Evolutionary conservation across 345 rosid genomes (phyloP), one percentile per base, ranked within the genome.

Genomic region (Rhizophora mangle): DNA sequence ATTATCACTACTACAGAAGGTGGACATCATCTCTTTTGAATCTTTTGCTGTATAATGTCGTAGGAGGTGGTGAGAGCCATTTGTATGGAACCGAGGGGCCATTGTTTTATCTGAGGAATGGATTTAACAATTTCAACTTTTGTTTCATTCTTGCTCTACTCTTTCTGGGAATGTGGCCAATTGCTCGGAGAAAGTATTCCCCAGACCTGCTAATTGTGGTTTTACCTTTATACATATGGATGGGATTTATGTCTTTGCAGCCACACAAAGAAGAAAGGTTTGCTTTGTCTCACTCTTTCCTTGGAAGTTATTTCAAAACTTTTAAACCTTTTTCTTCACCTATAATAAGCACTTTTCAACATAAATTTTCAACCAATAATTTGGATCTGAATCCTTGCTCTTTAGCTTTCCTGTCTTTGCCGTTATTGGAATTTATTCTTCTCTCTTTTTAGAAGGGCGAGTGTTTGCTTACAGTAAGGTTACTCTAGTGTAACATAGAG

Each of bases 251-350:
- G 99, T 90, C 97, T 67, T 83, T 86, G 85, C 98, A 90, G 81
- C 92, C 96, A 49, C 99, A 95, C 86, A 90, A 95, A 83, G 98
- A 95, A 86, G 97, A 95, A 85, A 92, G 98, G 99, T 95, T 67
- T 30, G 71, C 36, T 63, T 72, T 18, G 31, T 51, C 52, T 37
- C 49, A 15, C 27, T 34, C 5, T 59, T 27, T 29, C 64, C 51
- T 29, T 22, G 18, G 32, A 53, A 67, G 30, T n/a, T 19, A 22
- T 63, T 52, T 8, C 1, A n/a, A 27, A 39, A 36, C 31, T 26
- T 7, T 55, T 22, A 18, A 21, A 21, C 60, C 32, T 55, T 18
- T 13, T 57, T 69, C 49, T 20, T 5, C 29, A 34, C 37, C 7
- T 15, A 13, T 9, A 21, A n/a, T 67, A 11, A 59, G 27, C 51